phyloP scores from a whole-genome alignment of 352 stramenopile genomes.

The Pythium periplocum region DNA sequence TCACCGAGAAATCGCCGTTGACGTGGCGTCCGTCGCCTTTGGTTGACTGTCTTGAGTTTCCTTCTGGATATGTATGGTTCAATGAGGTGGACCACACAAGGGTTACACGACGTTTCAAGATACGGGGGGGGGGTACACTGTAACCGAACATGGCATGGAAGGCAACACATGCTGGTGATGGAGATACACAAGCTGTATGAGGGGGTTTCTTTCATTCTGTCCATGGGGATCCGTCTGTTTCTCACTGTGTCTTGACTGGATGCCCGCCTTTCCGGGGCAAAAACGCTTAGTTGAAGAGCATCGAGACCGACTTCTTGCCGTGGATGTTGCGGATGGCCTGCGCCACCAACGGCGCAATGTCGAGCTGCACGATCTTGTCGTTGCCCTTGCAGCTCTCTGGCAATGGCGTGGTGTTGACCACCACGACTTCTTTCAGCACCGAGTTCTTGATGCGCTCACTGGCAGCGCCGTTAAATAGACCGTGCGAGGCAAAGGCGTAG shows the following conservation, averaged over 20 bases:
- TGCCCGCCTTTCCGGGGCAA: too few relatives aligned
- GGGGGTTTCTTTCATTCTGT: too few relatives aligned
- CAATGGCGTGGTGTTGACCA: conserved; percentile 87
- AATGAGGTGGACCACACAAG: conserved; percentile 14
- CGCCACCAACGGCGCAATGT: conserved; percentile 96
- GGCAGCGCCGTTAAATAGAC: conserved; percentile 93
- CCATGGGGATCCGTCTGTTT: too few relatives aligned
- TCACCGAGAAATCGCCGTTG: too few relatives aligned
- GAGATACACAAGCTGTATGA: too few relatives aligned
- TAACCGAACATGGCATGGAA: too few relatives aligned
- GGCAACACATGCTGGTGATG: too few relatives aligned
- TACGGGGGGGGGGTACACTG: background rate
- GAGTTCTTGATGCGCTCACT: conserved; percentile 88
- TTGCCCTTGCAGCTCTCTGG: conserved; percentile 89
- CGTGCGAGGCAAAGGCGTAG: conserved; percentile 99
- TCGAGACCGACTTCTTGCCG: conserved; percentile 99
- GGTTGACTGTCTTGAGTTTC: too few relatives aligned
- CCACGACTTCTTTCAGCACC: conserved; percentile 88
- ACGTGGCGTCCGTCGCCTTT: too few relatives aligned
- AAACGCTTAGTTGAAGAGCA: conserved; percentile 96
- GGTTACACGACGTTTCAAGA: conserved; percentile 13
- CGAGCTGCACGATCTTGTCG: conserved; percentile 97
- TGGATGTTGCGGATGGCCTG: conserved; percentile 99
- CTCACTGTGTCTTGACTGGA: too few relatives aligned
- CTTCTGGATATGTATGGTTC: background rate